Base-by-base conservation (phyloP, 805 yeast species). In the Zygotorulaspora chibaensis region DNA sequence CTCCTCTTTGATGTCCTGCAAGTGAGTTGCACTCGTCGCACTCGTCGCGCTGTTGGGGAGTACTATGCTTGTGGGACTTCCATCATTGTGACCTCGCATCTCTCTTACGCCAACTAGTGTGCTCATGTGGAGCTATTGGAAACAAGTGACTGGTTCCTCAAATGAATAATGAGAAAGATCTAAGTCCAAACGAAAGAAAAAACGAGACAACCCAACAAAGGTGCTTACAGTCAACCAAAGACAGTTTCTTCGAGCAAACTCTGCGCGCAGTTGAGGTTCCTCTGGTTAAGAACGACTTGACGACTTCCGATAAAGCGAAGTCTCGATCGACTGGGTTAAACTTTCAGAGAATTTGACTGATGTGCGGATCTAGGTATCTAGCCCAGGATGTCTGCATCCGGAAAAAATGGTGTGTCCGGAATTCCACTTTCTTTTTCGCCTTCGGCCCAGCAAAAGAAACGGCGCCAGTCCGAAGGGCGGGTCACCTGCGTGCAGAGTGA, bases 1-100 rank as follows among this genome's bases (percentile, higher is more conserved):
- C 35, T 58, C 63, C 47, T 60, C 65, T 47, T 58, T 56, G 3
- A 58, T 59, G 38, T 58, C 62, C 20, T 57, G 59, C 36, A 60
- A 40, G 35, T 50, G 54, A 28, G 48, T 48, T 25, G 33, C 33
- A 7, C 38, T 39, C 18, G n/a, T 33, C 8, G 33, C 33, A 7
- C 38, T 39, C 18, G n/a, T 33, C 8, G 36, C 20, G 12, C 20
- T 17, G 20, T 13, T 33, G 16, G 36, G 36, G 8, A 33, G n/a
- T 16, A 33, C 20, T 5, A 33, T 16, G 6, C 18, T 16, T 33
- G 36, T 16, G 20, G 36, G 20, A 13, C 36, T 33, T 13, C 16
- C 16, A 3, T 33, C 36, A 16, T 13, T n/a, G 16, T 33, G 36
- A 16, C 18, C 20, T 33, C 36, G 36, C 36, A 33, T 33, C 7